Base-by-base conservation (phyloP, 805 yeast genomes). In the Wickerhamiella australiensis region DNA sequence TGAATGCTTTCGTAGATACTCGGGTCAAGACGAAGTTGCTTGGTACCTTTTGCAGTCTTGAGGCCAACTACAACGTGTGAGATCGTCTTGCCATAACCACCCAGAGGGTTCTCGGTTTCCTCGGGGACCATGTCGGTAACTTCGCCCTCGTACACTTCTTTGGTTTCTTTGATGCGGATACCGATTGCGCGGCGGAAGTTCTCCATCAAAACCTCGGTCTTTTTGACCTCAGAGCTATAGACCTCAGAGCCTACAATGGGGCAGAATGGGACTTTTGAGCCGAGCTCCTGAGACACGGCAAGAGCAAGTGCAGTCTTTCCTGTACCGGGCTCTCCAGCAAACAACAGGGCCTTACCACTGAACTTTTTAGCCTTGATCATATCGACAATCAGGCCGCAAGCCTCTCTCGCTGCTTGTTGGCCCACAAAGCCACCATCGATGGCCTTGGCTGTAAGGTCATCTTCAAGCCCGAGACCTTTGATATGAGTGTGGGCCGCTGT, bases 321-420 rank as follows among this genome's bases (percentile, higher is more conserved):
- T 5, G 97, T 90, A 0, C 97, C 96, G 8, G 98, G 97, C 5
- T 95, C 94, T 47, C 98, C 98, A 0, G 98, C 97, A 49, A 92
- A 73, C 53, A 92, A 68, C 47, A 92, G 79, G n/a, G 96, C 97
- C 61, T 90, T 84, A 25, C 98, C 98, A 47, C 94, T 82, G 81
- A 92, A 83, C 66, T 81, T 85, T 60, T 85, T 86, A 27, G 85
- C 80, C 67, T 87, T 88, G 69, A 92, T 86, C 68, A 92, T 73
- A 67, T 92, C 96, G 36, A 90, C 94, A 54, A 92, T 77, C 49
- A 92, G 82, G 55, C 98, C 98, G 62, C 95, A 87, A 0, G 96
- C 97, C 68, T 70, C 74, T 36, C 74, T 64, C 17, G 92, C 92
- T 50, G 71, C 73, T 27, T 69, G 65, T 64, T 82, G 92, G 49